Base-by-base conservation (phyloP, 2,329 filamentous ascomycete genomes). In the Ilyonectria destructans region DNA sequence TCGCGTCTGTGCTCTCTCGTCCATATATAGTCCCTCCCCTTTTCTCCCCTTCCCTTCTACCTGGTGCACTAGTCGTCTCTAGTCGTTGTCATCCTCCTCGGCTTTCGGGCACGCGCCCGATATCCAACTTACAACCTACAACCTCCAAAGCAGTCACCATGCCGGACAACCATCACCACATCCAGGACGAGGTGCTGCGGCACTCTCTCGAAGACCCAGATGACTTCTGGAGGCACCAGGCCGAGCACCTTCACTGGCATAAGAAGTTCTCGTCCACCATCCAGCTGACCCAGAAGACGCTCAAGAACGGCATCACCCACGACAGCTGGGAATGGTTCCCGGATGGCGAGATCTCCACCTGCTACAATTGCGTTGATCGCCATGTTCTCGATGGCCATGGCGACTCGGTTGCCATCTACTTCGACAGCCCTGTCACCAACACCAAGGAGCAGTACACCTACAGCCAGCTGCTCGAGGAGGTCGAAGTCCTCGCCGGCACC, bases 321-420 rank as follows among this genome's bases (percentile, higher is more conserved):
- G 87, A 90, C 48, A 90, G 92, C 77, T 98, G 95, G 95, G 89
- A 90, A 70, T 98, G 96, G 96, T 98, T 97, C 74, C 89, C 93
- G 0, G 93, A 90, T 70, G 96, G 95, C 69, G 91, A 96, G 83
- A 93, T 98, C 74, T 96, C 93, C 45, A 97, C 94, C 0, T 94
- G 93, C 73, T 97, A 94, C 85, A 98, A 98, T 80, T 97, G 94
- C 78, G 85, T 98, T 15, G 95, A 97, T 81, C 88, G 95, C 15
- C 95, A 98, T 81, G 94, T 98, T n/a, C 83, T 88, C 40, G 89
- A 89, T 6, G 94, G 95, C n/a, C 85, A 91, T 71, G 95, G 95
- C 15, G 86, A 92, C 52, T 83, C 87, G 57, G 86, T 91, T 0
- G 96, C 95, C 23, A 92, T 98, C 65, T 89, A 93, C 74, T 98